Evolutionary conservation across 2,329 filamentous ascomycete genomes (phyloP).

Genomic region (Colletotrichum aenigma): DNA sequence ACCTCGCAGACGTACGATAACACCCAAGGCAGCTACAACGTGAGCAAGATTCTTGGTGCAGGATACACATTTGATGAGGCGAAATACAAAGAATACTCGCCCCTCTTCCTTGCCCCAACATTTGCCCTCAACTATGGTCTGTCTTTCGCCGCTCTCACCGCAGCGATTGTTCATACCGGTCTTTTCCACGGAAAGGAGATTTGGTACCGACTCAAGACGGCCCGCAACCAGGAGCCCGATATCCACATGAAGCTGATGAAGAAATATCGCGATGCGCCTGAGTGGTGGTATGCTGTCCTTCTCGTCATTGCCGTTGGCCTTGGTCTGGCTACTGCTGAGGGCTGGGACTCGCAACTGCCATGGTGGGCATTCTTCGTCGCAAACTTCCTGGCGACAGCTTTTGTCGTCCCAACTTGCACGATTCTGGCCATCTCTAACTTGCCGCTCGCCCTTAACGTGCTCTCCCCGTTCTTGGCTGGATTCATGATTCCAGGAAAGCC

Average conservation of each 20-base stretch:
- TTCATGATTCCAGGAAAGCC: conserved; percentile 54
- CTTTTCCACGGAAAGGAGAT: conserved; percentile 61
- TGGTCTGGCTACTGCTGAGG: conserved; percentile 53
- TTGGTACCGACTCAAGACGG: conserved; percentile 30
- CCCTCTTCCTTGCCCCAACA: conserved; percentile 48
- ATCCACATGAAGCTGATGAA: conserved; percentile 62
- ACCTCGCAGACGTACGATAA: conserved; percentile 62
- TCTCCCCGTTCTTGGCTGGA: conserved; percentile 48
- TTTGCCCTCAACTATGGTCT: conserved; percentile 43
- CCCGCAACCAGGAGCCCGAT: conserved; percentile 53
- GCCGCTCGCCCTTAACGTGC: conserved; percentile 42
- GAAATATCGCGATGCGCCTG: conserved; percentile 60
- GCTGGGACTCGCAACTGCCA: conserved; percentile 61
- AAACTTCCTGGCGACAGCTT: conserved; percentile 34
- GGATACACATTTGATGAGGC: conserved; percentile 61
- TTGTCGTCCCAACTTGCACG: conserved; percentile 51
- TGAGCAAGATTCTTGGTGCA: conserved; percentile 54
- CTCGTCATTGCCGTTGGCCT: conserved; percentile 55
- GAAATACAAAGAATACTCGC: conserved; percentile 53
- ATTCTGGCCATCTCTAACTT: conserved; percentile 15
- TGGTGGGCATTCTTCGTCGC: conserved; percentile 27
- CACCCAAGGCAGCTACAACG: conserved; percentile 54
- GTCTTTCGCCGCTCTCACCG: conserved; percentile 56
- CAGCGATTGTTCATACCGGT: conserved; percentile 55
- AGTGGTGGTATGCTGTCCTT: conserved; percentile 61